Percentiles rank a stretch among this genome's conserved stretches.
phyloP scores from a whole-genome alignment of 441 rosid genomes.

The Dalechampia spathulata region DNA sequence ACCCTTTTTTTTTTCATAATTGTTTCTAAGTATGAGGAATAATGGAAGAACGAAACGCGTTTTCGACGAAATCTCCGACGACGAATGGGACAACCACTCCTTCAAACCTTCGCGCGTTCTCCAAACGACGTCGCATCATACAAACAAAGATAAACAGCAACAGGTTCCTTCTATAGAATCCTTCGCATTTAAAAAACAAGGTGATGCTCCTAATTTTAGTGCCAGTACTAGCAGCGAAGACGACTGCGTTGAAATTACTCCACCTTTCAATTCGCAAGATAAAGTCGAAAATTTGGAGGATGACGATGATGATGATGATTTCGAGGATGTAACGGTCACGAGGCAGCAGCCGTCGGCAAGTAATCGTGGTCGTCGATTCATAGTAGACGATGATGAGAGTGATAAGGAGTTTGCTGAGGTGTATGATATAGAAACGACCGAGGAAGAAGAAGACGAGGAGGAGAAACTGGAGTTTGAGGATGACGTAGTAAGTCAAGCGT shows the following conservation, averaged over 20 bases:
- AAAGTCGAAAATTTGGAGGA: conserved; percentile 45
- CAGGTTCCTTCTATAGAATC: conserved; percentile 60
- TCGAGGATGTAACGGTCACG: conserved; percentile 17
- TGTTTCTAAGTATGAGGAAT: not conserved
- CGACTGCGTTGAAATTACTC: conserved; percentile 38
- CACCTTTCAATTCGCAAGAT: conserved; percentile 4
- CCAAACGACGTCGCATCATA: conserved; percentile 22
- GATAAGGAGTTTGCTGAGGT: conserved; percentile 43
- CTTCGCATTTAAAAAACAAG: conserved; percentile 38
- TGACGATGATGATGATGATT: conserved; percentile 30
- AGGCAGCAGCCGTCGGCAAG: conserved; percentile 8
- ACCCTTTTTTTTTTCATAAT: too few relatives aligned
- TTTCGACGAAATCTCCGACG: conserved; percentile 81
- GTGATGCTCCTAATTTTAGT: too few relatives aligned
- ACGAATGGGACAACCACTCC: conserved; percentile 71
- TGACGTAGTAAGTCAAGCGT: conserved; percentile 82
- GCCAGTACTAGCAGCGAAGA: conserved; percentile 23
- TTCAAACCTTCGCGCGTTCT: conserved; percentile 79
- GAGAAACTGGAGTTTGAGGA: conserved; percentile 18
- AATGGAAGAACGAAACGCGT: conserved; percentile 58
- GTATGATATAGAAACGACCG: conserved; percentile 46
- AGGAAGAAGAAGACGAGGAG: conserved; percentile 19
- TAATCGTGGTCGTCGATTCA: conserved; percentile 61
- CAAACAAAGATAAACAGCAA: conserved; percentile 11
- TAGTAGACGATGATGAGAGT: conserved; percentile 46